Percentiles rank a stretch among this genome's conserved stretches.
phyloP scores from a whole-genome alignment of 1,284 basidiomycete genomes.

The Rhodotorula sp. region DNA sequence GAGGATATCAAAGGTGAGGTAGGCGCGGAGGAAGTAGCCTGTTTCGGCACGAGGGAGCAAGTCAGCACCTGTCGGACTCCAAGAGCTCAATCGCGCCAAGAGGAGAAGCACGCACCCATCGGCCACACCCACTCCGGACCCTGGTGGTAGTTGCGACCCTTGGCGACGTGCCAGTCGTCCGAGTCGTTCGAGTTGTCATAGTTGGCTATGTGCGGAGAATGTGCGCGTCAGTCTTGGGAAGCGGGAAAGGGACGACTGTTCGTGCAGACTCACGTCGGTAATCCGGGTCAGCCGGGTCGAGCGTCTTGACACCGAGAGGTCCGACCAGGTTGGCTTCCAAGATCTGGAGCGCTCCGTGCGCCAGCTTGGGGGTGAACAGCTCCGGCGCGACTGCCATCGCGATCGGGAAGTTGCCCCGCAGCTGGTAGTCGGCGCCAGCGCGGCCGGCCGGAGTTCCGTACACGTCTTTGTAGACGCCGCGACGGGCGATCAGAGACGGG shows the following conservation, averaged over 20 bases:
- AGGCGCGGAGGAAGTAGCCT: constrained; percentile 92
- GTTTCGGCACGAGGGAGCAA: constrained; percentile 73
- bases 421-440: constrained; percentile 95
- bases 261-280: constrained; percentile 55
- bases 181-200: constrained; percentile 93
- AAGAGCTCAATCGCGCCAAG: constrained; percentile 43
- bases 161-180: constrained; percentile 74
- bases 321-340: constrained; percentile 73
- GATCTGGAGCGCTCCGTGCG: constrained; percentile 70
- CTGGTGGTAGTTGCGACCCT: constrained; percentile 74
- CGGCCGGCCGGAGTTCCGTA: constrained; percentile 80
- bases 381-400: constrained; percentile 98
- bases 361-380: constrained; percentile 79
- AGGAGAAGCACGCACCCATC: constrained; percentile 18
- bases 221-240: background rate
- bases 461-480: constrained; percentile 98
- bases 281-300: constrained; percentile 79
- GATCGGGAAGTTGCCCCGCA: constrained; percentile 56
- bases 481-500: constrained; percentile 72
- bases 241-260: background rate
- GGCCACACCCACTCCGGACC: constrained; percentile 55
- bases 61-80: constrained; percentile 56
- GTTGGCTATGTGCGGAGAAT: constrained; percentile 53
- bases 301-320: constrained; percentile 90
- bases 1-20: constrained; percentile 74